These are phyloP conservation scores for Corrigiola litoralis DNA, from an alignment of 179 eudicot species.

Conservation along the genomic window DNA sequence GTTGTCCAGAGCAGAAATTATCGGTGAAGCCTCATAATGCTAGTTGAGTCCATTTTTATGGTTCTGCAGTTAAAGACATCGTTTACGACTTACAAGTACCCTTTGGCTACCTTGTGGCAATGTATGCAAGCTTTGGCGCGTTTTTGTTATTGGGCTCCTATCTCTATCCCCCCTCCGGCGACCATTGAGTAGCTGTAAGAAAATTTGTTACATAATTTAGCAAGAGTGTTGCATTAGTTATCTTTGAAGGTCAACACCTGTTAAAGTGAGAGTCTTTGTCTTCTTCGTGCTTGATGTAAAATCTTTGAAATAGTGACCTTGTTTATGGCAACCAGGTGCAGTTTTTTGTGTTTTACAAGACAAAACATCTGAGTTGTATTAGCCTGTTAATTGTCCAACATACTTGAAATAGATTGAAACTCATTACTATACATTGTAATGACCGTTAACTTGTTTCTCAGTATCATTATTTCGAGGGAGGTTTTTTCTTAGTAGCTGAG, in stretches of 20 bases:
- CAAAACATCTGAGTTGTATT: not conserved
- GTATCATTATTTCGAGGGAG: not conserved
- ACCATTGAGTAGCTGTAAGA: not conserved
- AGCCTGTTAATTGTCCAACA: not conserved
- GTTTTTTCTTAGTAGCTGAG: not conserved
- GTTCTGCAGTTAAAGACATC: not conserved
- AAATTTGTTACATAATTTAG: not conserved
- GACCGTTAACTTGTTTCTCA: not conserved
- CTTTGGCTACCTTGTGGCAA: not conserved
- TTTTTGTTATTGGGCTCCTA: not conserved
- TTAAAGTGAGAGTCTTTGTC: not conserved
- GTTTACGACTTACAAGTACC: too few species aligned
- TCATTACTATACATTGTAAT: not conserved
- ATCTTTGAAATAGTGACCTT: not conserved
- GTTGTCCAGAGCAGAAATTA: not conserved
- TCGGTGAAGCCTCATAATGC: too few species aligned
- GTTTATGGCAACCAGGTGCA: not conserved
- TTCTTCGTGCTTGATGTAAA: not conserved
- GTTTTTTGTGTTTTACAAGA: not conserved
- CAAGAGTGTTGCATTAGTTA: not conserved
- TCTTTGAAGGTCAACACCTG: not conserved
- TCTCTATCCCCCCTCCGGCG: not conserved
- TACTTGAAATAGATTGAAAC: not conserved
- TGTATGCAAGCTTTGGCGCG: too few species aligned
- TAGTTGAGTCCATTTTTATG: too few species aligned